Evolutionary conservation across 2,329 filamentous ascomycete species (phyloP).

Genomic region (Fusarium incarnatum): DNA sequence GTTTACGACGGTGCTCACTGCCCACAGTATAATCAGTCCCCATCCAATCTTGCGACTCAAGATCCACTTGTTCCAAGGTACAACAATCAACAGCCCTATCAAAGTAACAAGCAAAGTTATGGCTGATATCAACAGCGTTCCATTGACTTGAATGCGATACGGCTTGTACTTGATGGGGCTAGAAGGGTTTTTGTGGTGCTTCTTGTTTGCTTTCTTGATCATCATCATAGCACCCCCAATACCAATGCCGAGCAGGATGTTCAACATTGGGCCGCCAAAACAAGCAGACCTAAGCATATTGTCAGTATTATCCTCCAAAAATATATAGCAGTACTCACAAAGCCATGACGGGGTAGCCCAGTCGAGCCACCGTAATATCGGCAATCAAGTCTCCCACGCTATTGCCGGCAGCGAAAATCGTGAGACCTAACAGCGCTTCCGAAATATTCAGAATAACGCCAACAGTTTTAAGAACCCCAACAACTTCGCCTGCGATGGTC

Average conservation of each 20-base stretch:
- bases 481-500: constrained; percentile 94
- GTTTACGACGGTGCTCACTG: constrained; percentile 81
- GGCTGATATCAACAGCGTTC: constrained; percentile 85
- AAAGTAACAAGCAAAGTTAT: constrained; percentile 86
- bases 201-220: constrained; percentile 73
- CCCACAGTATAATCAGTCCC: constrained; percentile 84
- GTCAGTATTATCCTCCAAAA: constrained; percentile 13
- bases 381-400: constrained; percentile 94
- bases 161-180: constrained; percentile 74
- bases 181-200: constrained; percentile 75
- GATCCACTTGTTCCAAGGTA: constrained; percentile 88
- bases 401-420: constrained; percentile 96
- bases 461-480: constrained; percentile 91
- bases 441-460: constrained; percentile 93
- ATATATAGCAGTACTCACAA: constrained; percentile 60
- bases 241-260: constrained; percentile 95
- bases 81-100: constrained; percentile 78
- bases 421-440: constrained; percentile 93
- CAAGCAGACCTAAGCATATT: constrained; percentile 75
- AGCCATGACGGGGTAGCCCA: constrained; percentile 98
- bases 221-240: constrained; percentile 91
- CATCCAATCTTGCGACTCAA: constrained; percentile 86
- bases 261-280: constrained; percentile 98
- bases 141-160: constrained; percentile 86
- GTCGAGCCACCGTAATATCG: constrained; percentile 90